Evolutionary conservation across 352 stramenopile genomes (phyloP).

Genomic region (Pythium phragmitis): DNA sequence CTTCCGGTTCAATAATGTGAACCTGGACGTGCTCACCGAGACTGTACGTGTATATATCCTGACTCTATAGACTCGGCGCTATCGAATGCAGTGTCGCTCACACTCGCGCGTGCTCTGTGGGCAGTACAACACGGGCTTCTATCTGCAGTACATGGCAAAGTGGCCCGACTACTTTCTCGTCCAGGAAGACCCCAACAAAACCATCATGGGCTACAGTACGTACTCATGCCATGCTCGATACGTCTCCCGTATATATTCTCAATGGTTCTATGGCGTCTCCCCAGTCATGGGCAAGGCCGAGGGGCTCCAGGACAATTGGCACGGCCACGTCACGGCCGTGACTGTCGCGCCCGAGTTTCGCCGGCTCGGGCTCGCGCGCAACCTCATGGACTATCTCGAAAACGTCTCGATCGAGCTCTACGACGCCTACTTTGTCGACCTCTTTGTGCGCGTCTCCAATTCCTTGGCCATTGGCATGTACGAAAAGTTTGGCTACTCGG

Average conservation of each 20-base stretch:
- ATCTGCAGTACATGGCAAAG: constrained; percentile 96
- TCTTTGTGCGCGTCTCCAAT: constrained; percentile 98
- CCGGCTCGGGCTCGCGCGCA: constrained; percentile 88
- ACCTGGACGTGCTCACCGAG: constrained; percentile 96
- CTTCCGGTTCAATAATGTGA: constrained; percentile 98
- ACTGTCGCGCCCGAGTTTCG: constrained; percentile 97
- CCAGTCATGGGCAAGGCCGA: constrained; percentile 95
- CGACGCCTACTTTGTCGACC: constrained; percentile 98
- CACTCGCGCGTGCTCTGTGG: constrained; percentile 4
- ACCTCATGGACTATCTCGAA: constrained; percentile 95
- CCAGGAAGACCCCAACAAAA: constrained; percentile 90
- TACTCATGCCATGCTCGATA: not conserved
- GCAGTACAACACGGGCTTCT: constrained; percentile 97
- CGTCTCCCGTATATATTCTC: not conserved
- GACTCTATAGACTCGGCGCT: not conserved
- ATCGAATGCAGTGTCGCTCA: constrained; percentile 8
- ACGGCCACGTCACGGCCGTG: constrained; percentile 98
- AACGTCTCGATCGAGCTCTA: constrained; percentile 75
- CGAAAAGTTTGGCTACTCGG: constrained; percentile 90
- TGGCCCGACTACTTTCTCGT: constrained; percentile 98
- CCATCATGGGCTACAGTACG: constrained; percentile 95
- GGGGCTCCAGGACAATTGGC: constrained; percentile 93
- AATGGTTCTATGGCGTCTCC: constrained; percentile 7
- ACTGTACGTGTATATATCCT: constrained; percentile 54
- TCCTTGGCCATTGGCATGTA: constrained; percentile 92